Percentiles rank a stretch among this genome's conserved stretches.
Evolutionary conservation across 78 protist genomes (phyloP).

Genomic region (Dictyostelium firmibasis): DNA sequence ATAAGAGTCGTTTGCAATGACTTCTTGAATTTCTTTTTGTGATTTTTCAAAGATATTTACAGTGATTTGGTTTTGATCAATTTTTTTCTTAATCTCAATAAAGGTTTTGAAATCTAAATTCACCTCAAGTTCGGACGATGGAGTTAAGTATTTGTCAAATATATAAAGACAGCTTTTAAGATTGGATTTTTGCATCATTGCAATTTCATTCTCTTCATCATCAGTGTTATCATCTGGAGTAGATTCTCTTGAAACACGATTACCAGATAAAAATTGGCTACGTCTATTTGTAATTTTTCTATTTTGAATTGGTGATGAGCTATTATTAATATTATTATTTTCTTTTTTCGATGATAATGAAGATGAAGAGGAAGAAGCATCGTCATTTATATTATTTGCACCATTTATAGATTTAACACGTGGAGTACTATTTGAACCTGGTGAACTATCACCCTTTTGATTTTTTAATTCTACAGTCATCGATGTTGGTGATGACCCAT

Average conservation of each 20-base stretch:
- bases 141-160: conserved; percentile 60
- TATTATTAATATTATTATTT: not conserved
- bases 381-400: not conserved
- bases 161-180: conserved; percentile 3
- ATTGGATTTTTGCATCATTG: not conserved
- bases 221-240: not conserved
- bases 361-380: not conserved
- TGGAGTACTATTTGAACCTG: not conserved
- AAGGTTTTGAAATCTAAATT: conserved; percentile 60
- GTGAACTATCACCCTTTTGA: not conserved
- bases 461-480: not conserved
- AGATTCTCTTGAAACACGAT: conserved; percentile 9
- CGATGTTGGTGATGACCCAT: not conserved
- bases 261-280: not conserved
- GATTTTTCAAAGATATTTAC: conserved; percentile 35
- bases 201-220: not conserved
- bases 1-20: conserved; percentile 53
- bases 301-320: not conserved
- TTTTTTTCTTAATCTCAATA: conserved; percentile 42
- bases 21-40: conserved; percentile 56
- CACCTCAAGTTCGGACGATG: conserved; percentile 42
- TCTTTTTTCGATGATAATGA: not conserved
- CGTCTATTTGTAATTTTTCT: not conserved
- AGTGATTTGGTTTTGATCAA: conserved; percentile 32
- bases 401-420: not conserved